These are phyloP conservation scores for Yamagishiella unicocca DNA, from an alignment of 139 green algal genomes.

Conservation along the genomic window DNA sequence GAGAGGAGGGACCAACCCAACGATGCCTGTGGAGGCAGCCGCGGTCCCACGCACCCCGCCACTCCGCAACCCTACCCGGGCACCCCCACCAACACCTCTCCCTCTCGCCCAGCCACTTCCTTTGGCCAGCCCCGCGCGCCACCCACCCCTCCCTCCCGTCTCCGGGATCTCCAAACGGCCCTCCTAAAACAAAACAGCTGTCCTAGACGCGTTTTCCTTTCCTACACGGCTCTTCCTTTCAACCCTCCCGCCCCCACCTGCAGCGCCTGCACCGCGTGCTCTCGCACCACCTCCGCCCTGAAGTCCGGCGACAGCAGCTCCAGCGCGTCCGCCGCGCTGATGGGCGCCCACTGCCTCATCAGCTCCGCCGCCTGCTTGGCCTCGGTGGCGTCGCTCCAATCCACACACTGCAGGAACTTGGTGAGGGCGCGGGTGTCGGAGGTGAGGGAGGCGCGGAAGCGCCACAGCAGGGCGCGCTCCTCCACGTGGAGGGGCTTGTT, in stretches of 20 bases:
- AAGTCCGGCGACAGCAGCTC: slow-evolving; percentile 95
- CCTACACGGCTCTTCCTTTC: background rate
- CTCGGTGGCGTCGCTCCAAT: slow-evolving; percentile 93
- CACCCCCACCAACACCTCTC: too few relatives aligned
- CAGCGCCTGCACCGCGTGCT: slow-evolving; percentile 58
- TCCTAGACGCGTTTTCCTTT: too few relatives aligned
- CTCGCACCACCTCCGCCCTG: slow-evolving; percentile 72
- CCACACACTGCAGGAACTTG: slow-evolving; percentile 86
- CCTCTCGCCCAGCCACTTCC: background rate
- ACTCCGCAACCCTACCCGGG: too few relatives aligned
- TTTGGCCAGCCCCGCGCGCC: background rate
- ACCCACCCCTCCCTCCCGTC: background rate
- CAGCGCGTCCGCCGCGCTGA: slow-evolving; percentile 91
- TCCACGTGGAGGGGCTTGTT: slow-evolving; percentile 75
- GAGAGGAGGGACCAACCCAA: background rate
- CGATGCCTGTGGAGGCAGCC: too few relatives aligned
- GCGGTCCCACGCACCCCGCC: too few relatives aligned
- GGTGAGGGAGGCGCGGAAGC: slow-evolving; percentile 86
- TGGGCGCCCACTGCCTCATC: slow-evolving; percentile 88
- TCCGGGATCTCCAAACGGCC: background rate
- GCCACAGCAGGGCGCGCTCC: slow-evolving; percentile 87
- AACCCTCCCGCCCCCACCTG: slow-evolving; percentile 85
- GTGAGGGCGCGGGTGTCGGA: slow-evolving; percentile 87
- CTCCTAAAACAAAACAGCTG: too few relatives aligned
- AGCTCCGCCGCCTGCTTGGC: slow-evolving; percentile 81